Conservation (phyloP, 495 filamentous ascomycete genomes). For the Trichoderma orchidacearum region DNA sequence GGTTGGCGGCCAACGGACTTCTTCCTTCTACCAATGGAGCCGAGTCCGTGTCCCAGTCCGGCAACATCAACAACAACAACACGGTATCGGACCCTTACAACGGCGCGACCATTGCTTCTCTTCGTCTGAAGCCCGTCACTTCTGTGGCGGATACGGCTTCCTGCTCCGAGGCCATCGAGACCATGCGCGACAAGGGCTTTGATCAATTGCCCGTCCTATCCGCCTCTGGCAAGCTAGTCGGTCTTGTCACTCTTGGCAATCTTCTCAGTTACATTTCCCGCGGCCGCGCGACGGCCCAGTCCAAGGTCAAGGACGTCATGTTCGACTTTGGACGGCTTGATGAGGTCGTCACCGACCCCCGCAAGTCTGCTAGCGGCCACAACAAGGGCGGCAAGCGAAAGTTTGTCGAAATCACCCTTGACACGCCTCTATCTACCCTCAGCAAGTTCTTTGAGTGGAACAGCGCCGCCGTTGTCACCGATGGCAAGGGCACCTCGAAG, state of each 20-base stretch:
- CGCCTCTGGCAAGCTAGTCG: slow-evolving; percentile 58
- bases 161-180: slow-evolving; percentile 81
- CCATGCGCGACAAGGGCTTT: slow-evolving; percentile 93
- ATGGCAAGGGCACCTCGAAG: slow-evolving; percentile 39
- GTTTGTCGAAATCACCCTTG: slow-evolving; percentile 87
- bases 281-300: slow-evolving; percentile 58
- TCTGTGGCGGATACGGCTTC: slow-evolving; percentile 54
- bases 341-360: slow-evolving; percentile 77
- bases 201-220: slow-evolving; percentile 89
- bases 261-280: slow-evolving; percentile 78
- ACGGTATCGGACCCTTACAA: slow-evolving; percentile 40
- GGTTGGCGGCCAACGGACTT: slow-evolving; percentile 91
- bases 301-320: slow-evolving; percentile 79
- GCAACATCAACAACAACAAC: not conserved
- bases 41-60: slow-evolving; percentile 17
- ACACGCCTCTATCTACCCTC: slow-evolving; percentile 71
- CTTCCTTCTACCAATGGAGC: slow-evolving; percentile 40
- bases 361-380: slow-evolving; percentile 32
- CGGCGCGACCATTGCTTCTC: slow-evolving; percentile 60
- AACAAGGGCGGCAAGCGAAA: slow-evolving; percentile 36
- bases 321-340: slow-evolving; percentile 80
- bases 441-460: slow-evolving; percentile 97
- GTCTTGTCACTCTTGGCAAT: slow-evolving; percentile 87
- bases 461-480: slow-evolving; percentile 84
- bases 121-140: slow-evolving; percentile 84